Percentiles rank a stretch among this genome's conserved stretches.
These are phyloP conservation scores for Penicillium lagena DNA, from an alignment of 495 filamentous ascomycete genomes.

Conservation along the genomic window DNA sequence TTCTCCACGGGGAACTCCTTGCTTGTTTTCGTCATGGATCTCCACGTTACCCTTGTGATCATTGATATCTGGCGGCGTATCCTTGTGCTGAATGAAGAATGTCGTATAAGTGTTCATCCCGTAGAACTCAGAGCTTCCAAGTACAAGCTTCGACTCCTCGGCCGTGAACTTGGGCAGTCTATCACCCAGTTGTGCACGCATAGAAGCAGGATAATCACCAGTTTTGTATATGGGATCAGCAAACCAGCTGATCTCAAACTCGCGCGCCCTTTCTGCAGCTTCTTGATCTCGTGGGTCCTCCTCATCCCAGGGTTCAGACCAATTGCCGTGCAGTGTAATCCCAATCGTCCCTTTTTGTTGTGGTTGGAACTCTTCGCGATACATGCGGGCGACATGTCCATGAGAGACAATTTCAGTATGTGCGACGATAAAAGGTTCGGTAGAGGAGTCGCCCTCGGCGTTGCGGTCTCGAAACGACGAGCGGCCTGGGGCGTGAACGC, in stretches of 20 bases:
- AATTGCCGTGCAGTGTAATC: slow-evolving; percentile 44
- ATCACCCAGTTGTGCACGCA: slow-evolving; percentile 43
- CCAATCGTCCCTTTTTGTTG: slow-evolving; percentile 37
- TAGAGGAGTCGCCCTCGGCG: slow-evolving; percentile 38
- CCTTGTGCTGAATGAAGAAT: slow-evolving; percentile 37
- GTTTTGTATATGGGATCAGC: slow-evolving; percentile 41
- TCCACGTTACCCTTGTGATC: slow-evolving; percentile 42
- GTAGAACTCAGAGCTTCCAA: slow-evolving; percentile 44
- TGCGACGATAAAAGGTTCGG: slow-evolving; percentile 39
- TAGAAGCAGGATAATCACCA: slow-evolving; percentile 41
- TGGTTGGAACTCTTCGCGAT: slow-evolving; percentile 37
- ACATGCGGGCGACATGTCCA: slow-evolving; percentile 30
- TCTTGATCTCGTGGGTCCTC: slow-evolving; percentile 32
- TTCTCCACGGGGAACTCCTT: slow-evolving; percentile 35
- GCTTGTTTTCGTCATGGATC: slow-evolving; percentile 35
- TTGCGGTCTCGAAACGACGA: slow-evolving; percentile 38
- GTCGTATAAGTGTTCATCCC: slow-evolving; percentile 48
- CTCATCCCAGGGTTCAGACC: slow-evolving; percentile 43
- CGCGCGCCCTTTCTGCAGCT: slow-evolving; percentile 36
- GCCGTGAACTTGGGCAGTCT: slow-evolving; percentile 37
- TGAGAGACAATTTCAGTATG: slow-evolving; percentile 40
- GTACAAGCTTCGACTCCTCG: slow-evolving; percentile 33
- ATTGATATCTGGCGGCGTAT: slow-evolving; percentile 30
- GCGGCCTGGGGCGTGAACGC: slow-evolving; percentile 39
- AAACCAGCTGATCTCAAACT: slow-evolving; percentile 46